Evolutionary conservation across 2,329 filamentous ascomycete genomes (phyloP), one percentile per base, ranked within the genome.

Genomic region (Podosphaera xanthii): DNA sequence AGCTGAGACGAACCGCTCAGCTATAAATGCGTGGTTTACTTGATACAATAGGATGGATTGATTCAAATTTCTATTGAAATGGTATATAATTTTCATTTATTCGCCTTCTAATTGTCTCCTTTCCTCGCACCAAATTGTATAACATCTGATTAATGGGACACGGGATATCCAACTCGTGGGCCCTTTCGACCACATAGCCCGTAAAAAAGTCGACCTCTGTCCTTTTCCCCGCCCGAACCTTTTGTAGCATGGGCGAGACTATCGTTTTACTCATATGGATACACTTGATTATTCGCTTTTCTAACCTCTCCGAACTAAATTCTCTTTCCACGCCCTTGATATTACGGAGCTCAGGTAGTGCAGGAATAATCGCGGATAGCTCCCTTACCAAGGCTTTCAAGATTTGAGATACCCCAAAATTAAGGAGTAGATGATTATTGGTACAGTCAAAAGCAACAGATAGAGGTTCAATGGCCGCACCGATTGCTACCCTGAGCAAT

Each of bases 171-270:
- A 90, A 66, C 68, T 86, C 79, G 65, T 79, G 76, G 0, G 86
- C 92, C 48, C 84, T 78, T 57, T 74, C 76, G 38, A 94, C 76
- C 61, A 98, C 84, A 72, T 91, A 98, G 0, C 90, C 91, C 69
- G 94, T 96, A 64, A 91, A 78, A 66, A 84, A 94, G 53, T 90
- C 80, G 48, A 96, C 79, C 66, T 95, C 88, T 0, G 87, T 88
- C 60, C 75, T 71, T 61, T 73, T 72, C 1, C 86, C 84, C 0
- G 71, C 69, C 9, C 79, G 72, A 10, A 90, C 73, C 65, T 84
- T 80, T 58, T 77, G 76, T 4, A 86, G 72, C 81, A 94, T 86
- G 49, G 70, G 65, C 7, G 71, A 70, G 4, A 76, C 72, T 58
- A 82, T 80, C 59, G 77, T 71, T 10, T 74, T 73, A 10, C 79